These are phyloP conservation scores for Fraxinus sp. DNA, from an alignment of 305 asterid genomes.

Conservation along the genomic window DNA sequence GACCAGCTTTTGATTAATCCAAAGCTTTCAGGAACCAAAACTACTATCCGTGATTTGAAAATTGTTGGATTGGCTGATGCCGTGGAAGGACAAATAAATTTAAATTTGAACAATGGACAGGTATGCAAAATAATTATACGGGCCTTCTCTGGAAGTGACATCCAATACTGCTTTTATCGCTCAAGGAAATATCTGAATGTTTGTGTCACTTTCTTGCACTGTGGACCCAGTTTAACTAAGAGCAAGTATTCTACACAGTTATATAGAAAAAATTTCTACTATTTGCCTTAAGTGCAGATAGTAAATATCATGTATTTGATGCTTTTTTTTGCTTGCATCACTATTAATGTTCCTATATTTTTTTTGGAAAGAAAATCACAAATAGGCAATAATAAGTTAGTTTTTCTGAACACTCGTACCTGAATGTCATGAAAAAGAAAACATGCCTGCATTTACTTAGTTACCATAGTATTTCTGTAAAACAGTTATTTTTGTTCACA, in stretches of 20 bases:
- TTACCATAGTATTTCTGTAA: neutral
- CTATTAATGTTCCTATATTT: neutral
- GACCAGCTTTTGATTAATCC: slow-evolving; percentile 34
- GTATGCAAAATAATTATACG: slow-evolving; percentile 35
- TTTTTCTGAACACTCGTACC: slow-evolving; percentile 10
- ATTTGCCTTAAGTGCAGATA: slow-evolving; percentile 10
- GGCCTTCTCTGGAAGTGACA: neutral
- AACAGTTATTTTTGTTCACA: neutral
- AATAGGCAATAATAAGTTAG: neutral
- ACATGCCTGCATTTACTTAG: neutral
- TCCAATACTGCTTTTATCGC: neutral
- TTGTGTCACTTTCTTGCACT: neutral
- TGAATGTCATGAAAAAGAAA: slow-evolving; percentile 19
- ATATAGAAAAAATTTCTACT: neutral
- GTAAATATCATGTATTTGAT: slow-evolving; percentile 5
- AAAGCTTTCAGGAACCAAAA: slow-evolving; percentile 33
- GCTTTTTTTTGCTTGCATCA: neutral
- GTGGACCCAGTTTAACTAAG: neutral
- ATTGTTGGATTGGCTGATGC: slow-evolving; percentile 76
- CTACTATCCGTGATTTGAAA: slow-evolving; percentile 40
- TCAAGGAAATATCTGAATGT: neutral
- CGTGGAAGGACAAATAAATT: slow-evolving; percentile 71
- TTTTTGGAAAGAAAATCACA: neutral
- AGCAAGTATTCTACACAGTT: neutral
- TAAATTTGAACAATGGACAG: slow-evolving; percentile 66